Evolutionary conservation across 306 rosid species (phyloP).

Genomic region (Medicago lupulina): DNA sequence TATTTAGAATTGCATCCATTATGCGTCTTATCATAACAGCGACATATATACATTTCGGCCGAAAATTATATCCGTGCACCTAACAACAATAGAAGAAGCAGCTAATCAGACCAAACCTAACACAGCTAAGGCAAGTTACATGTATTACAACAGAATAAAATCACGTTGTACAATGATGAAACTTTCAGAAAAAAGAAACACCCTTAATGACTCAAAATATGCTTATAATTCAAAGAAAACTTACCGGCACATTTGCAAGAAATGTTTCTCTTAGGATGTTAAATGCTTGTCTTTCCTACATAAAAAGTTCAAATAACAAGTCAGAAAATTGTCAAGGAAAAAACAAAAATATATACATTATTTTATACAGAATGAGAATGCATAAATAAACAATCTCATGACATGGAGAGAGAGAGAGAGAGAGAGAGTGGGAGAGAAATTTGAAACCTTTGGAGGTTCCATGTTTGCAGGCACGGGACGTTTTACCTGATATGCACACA

Average conservation of each 20-base stretch:
- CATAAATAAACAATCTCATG: constrained; percentile 8
- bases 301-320: constrained; percentile 38
- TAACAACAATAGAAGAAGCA: constrained; percentile 40
- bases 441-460: constrained; percentile 61
- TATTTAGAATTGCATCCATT: constrained; percentile 88
- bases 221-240: constrained; percentile 38
- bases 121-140: constrained; percentile 29
- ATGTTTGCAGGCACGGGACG: constrained; percentile 43
- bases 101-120: constrained; percentile 33
- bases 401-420: not conserved
- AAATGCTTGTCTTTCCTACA: constrained; percentile 66
- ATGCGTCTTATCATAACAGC: constrained; percentile 93
- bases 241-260: constrained; percentile 85
- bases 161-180: constrained; percentile 11
- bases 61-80: constrained; percentile 72
- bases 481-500: constrained; percentile 60
- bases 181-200: not conserved
- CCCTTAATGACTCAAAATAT: constrained; percentile 26
- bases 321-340: constrained; percentile 23
- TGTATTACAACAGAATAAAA: constrained; percentile 25
- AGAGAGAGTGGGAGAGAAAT: not conserved
- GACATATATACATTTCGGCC: constrained; percentile 84
- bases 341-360: constrained; percentile 7
- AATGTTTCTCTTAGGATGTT: constrained; percentile 68
- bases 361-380: constrained; percentile 34